phyloP scores from a whole-genome alignment of 768 basidiomycete genomes.

The Chalciporus pseudorubinellus region DNA sequence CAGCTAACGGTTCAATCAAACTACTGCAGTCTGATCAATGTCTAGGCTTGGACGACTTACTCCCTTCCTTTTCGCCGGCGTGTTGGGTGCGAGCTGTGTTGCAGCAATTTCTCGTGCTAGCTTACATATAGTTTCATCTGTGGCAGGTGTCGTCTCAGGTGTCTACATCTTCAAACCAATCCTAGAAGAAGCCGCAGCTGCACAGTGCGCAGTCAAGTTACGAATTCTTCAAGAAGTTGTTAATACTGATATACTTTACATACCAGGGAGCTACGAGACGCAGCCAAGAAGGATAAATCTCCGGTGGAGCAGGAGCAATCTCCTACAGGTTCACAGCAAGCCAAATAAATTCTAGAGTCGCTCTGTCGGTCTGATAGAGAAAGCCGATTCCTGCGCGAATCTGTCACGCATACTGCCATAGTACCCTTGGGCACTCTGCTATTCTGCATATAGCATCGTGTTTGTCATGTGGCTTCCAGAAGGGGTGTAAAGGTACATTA shows the following conservation, averaged over 20 bases:
- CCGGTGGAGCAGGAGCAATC: constrained; percentile 2
- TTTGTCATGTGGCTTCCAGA: constrained; percentile 10
- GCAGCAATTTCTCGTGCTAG: neutral
- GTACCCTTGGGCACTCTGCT: neutral
- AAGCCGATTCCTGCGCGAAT: neutral
- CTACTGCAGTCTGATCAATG: constrained; percentile 8
- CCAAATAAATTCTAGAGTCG: neutral
- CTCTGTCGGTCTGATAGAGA: neutral
- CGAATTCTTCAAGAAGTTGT: neutral
- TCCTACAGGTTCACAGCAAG: constrained; percentile 1
- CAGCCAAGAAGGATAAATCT: neutral
- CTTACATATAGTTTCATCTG: constrained; percentile 1
- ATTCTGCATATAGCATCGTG: neutral
- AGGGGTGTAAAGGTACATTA: constrained; percentile 15
- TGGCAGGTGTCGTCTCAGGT: constrained; percentile 57
- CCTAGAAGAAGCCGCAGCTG: constrained; percentile 20
- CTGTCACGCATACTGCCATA: neutral
- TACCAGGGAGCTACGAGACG: constrained; percentile 12
- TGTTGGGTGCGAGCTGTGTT: constrained; percentile 44
- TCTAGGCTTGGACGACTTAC: constrained; percentile 37
- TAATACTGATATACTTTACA: constrained; percentile 2
- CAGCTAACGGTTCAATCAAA: no score
- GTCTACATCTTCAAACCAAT: constrained; percentile 64
- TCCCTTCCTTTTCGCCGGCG: constrained; percentile 54
- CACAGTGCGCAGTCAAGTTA: constrained; percentile 11